Evolutionary conservation across 2,329 filamentous ascomycete species (phyloP), one percentile per base, ranked within the genome.

Genomic region (Fusarium scirpi): DNA sequence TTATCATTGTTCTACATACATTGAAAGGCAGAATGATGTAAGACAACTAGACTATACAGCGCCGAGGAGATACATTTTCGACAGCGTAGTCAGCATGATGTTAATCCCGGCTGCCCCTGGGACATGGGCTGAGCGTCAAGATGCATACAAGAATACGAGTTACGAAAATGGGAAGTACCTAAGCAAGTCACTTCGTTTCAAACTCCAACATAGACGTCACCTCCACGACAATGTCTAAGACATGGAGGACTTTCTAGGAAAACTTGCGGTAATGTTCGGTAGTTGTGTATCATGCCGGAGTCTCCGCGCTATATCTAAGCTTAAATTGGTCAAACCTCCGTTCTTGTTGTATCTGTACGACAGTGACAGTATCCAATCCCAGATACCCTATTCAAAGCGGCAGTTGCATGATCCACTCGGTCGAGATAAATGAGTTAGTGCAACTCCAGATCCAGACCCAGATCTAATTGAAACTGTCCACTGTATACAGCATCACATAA

Each of bases 281-380:
- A 38, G n/a, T 16, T 43, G 2, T 15, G 10, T 6, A 13, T 20
- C 13, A 8, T 43, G 7, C 16, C 49, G 24, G 49, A 53, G 49
- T 43, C 34, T 53, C 32, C 24, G 49, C 24, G 7, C 44, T 69
- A 29, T 41, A 55, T 57, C 49, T 62, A 72, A 66, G 69, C 69
- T 74, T 65, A 71, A 71, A 45, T 29, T 60, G 51, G 52, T 45
- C 62, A 51, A 24, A 25, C 10, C 16, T 56, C 43, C 54, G 43
- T 48, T 16, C 16, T 20, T 48, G 41, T 30, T 48, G 13, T 34
- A 44, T 49, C 32, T 45, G 48, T 51, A 12, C 34, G 3, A 18
- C 27, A 16, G 27, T 29, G 27, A 29, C 27, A 29, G 29, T 38
- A 15, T 60, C 22, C 22, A 44, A 18, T 16, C 41, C 20, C 41